Evolutionary conservation across 257 asterid genomes (phyloP), one percentile per base, ranked within the genome.

Genomic region (Cordia subcordata): DNA sequence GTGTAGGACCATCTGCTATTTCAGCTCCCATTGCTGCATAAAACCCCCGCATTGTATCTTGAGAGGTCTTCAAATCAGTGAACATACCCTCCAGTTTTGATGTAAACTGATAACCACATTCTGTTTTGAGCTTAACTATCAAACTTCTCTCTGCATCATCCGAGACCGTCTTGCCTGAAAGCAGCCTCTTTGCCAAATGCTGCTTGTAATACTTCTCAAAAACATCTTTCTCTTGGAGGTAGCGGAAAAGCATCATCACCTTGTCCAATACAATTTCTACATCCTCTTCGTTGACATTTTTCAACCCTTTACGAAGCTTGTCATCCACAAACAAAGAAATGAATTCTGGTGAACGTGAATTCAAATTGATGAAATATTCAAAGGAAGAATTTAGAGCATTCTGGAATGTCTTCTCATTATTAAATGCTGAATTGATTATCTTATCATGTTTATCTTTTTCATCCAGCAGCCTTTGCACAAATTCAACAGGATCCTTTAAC

Each of bases 401-500:
- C 58, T 71, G 72, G 53, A 71, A 66, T 35, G 72, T 61, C 62
- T 71, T 71, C 55, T 71, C 77, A 49, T 71, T 71, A 57, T 44
- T 56, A 38, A 84, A 84, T 32, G 88, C 69, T 4, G 13, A 53
- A 67, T 63, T 68, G 47, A 39, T 55, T 42, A 71, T 71, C 75
- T 76, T 82, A 60, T 90, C 95, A 53, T 85, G 83, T 79, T 87
- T 87, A 47, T 82, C 96, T 69, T 83, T 82, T 75, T 87, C 82
- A 59, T 70, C 81, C 68, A 90, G 84, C 51, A 90, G 94, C 65
- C 77, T 65, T 39, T 87, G 88, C 46, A 90, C 97, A 57, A 82
- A 87, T 61, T 90, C 90, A 13, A 87, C 94, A 3, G 96, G 97
- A 61, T 85, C 85, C 79, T 90, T 90, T 55, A 80, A 79, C 67